These are phyloP conservation scores for Tilletia caries DNA, from an alignment of 1,284 basidiomycete species.

Conservation along the genomic window DNA sequence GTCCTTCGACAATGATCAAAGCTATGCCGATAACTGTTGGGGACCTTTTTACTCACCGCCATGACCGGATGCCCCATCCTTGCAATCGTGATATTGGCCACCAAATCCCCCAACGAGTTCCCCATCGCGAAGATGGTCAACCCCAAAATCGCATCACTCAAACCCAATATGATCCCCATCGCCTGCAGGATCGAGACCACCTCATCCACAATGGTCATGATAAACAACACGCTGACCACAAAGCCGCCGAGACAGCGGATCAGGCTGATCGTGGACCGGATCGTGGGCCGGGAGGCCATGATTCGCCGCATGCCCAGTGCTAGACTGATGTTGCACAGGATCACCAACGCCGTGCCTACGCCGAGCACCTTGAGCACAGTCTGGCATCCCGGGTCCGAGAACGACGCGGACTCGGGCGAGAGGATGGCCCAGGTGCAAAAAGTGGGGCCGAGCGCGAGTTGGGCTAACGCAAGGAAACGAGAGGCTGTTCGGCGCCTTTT, in stretches of 20 bases:
- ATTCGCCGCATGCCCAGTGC: conserved; percentile 3
- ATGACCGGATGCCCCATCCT: conserved; percentile 48
- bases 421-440: conserved; percentile 41
- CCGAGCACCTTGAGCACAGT: conserved; percentile 22
- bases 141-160: conserved; percentile 92
- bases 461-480: conserved; percentile 17
- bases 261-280: conserved; percentile 13
- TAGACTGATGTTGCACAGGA: conserved; percentile 18
- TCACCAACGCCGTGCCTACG: conserved; percentile 15
- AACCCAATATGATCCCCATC: conserved; percentile 84
- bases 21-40: conserved; percentile 32
- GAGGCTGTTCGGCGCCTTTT: neutral
- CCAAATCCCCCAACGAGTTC: conserved; percentile 91
- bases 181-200: conserved; percentile 62
- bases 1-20: neutral
- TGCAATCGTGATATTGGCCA: conserved; percentile 82
- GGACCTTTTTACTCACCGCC: conserved; percentile 50
- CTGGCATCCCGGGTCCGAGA: conserved; percentile 9
- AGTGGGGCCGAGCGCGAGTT: conserved; percentile 37
- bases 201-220: conserved; percentile 49
- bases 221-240: conserved; percentile 45
- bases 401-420: conserved; percentile 20
- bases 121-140: conserved; percentile 93
- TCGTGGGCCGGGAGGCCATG: neutral
- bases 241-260: conserved; percentile 43